Conservation (phyloP, 768 basidiomycete species). For the Antrodiella citrinella region DNA sequence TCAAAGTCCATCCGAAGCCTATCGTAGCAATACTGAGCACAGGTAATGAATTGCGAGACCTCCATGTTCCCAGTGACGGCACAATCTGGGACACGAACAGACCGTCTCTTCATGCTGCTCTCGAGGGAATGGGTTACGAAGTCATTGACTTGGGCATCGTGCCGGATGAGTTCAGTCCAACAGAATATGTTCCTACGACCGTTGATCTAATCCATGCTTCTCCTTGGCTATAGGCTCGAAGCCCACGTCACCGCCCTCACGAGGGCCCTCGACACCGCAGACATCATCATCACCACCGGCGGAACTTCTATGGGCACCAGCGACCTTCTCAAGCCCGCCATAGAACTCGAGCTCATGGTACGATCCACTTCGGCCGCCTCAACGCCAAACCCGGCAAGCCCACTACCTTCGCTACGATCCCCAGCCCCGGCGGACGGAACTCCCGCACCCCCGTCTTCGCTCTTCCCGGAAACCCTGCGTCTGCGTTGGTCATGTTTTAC, state of each 20-base stretch:
- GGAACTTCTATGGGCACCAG: constrained; percentile 90
- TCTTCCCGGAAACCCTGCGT: constrained; percentile 84
- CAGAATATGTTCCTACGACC: not conserved
- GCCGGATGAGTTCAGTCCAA: constrained; percentile 52
- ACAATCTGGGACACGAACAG: constrained; percentile 84
- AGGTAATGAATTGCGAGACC: constrained; percentile 71
- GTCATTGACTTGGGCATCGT: constrained; percentile 80
- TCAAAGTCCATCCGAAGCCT: constrained; percentile 63
- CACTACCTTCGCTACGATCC: constrained; percentile 81
- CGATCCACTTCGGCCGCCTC: constrained; percentile 80
- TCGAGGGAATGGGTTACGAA: constrained; percentile 67
- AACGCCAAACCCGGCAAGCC: constrained; percentile 73
- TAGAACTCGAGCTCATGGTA: constrained; percentile 74
- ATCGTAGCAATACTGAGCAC: constrained; percentile 78
- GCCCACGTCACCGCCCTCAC: constrained; percentile 51
- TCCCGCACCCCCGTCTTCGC: constrained; percentile 54
- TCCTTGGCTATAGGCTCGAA: constrained; percentile 43
- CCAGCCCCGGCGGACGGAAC: constrained; percentile 24
- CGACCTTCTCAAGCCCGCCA: constrained; percentile 81
- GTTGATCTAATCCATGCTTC: no score
- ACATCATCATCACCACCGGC: constrained; percentile 78
- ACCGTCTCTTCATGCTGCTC: constrained; percentile 62
- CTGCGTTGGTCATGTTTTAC: constrained; percentile 80
- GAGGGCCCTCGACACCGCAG: constrained; percentile 52
- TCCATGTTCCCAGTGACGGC: constrained; percentile 39